Evolutionary conservation across 169 alveolate genomes (phyloP), one percentile per base, ranked within the genome.

Genomic region (Babesia bovis): DNA sequence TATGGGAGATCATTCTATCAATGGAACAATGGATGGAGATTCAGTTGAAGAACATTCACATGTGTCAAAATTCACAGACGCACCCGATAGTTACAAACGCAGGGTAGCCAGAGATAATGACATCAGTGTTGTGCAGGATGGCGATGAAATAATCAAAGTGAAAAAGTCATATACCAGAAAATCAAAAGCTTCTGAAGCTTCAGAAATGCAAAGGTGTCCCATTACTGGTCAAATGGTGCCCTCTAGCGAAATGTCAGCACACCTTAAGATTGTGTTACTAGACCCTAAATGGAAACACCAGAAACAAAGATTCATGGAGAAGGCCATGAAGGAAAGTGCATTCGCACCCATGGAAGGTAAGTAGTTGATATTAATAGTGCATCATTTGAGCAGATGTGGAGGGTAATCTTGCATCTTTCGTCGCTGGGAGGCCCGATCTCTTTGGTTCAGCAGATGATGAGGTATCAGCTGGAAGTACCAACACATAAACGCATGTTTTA

Each of bases 231-330:
- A 93, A 69, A 85, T 94, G 83, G 90, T 97, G 10, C 97, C 96
- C 23, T 90, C 95, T 36, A 85, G 85, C 66, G 96, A 95, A 72
- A 94, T 96, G 95, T 89, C 95, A 35, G 93, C 94, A 57, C 99
- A 97, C 83, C 91, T 96, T 76, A 91, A 93, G 61, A 86, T 95
- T 25, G 93, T 95, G 66, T 90, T 97, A 57, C 91, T 97, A 63
- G 99, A 97, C 53, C 99, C 99, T 36, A 95, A 95, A 82, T 97
- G 98, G 98, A 95, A 96, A 91, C 94, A 89, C 47, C 95, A 92
- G 68, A 92, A 91, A 81, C 95, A 92, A 33, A 83, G 89, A n/a
- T 84, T 92, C 63, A 67, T 92, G 77, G 94, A 84, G 56, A 91
- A 83, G 84, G 96, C 96, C 30, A 90, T 87, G 83, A 88, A 90